A percentile compares a stretch with the other conserved stretches of the same genome.
phyloP scores from a whole-genome alignment of 2,329 filamentous ascomycete genomes.

The Ophiosphaerella herpotricha region DNA sequence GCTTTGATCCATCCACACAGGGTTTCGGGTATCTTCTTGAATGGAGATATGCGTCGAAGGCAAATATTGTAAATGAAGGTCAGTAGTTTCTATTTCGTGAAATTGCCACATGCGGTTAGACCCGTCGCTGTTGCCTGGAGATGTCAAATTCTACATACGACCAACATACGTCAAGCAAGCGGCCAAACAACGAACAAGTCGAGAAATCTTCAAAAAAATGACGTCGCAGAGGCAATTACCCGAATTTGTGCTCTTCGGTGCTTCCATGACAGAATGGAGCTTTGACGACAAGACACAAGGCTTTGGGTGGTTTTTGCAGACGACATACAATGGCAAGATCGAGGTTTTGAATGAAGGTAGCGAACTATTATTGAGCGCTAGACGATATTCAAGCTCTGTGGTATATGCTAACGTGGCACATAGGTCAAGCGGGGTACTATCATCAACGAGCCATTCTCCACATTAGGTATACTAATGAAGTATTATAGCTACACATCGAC shows the following conservation, averaged over 20 bases:
- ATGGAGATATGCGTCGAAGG: constrained; percentile 31
- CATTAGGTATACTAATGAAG: neutral
- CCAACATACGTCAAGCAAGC: neutral
- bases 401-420: neutral
- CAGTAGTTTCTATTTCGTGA: neutral
- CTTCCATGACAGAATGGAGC: constrained; percentile 29
- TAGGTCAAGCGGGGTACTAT: constrained; percentile 32
- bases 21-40: constrained; percentile 39
- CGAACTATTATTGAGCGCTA: neutral
- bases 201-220: neutral
- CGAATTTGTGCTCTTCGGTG: constrained; percentile 31
- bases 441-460: neutral
- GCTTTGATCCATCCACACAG: constrained; percentile 29
- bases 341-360: constrained; percentile 30
- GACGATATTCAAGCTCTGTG: neutral
- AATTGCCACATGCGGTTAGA: too few relatives aligned
- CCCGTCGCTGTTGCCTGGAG: neutral
- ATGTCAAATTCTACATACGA: neutral
- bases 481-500: constrained; percentile 34
- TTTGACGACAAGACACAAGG: constrained; percentile 24
- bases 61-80: constrained; percentile 39
- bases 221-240: constrained; percentile 7
- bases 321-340: constrained; percentile 21
- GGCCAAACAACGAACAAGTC: neutral
- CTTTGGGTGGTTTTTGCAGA: constrained; percentile 24